These are phyloP conservation scores for Pisolithus sp. DNA, from an alignment of 768 basidiomycete genomes.

Conservation along the genomic window DNA sequence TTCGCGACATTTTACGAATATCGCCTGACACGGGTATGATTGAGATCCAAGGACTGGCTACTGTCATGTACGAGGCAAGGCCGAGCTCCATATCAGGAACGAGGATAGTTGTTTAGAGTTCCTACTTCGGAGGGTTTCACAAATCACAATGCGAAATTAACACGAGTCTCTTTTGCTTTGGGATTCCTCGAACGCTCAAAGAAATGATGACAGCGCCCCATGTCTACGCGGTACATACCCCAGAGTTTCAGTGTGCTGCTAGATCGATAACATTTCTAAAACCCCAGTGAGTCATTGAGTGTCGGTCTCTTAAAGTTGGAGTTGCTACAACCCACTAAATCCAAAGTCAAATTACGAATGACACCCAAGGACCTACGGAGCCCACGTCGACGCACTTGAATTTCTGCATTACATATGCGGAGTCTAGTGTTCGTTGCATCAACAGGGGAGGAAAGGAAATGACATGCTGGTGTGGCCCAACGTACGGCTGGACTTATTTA, in stretches of 20 bases:
- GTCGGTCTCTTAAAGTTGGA: too few species aligned
- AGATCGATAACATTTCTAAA: constrained; percentile 22
- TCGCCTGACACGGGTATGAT: too few species aligned
- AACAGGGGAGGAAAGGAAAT: constrained; percentile 36
- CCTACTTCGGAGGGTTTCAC: too few species aligned
- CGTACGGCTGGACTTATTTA: too few species aligned
- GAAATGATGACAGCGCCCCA: constrained; percentile 26
- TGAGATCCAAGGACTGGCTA: too few species aligned
- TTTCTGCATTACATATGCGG: constrained; percentile 47
- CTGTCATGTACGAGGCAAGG: too few species aligned
- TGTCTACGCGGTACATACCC: constrained; percentile 35
- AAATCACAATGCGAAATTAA: too few species aligned
- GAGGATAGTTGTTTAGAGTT: too few species aligned
- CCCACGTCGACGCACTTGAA: constrained; percentile 25
- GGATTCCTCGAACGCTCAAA: constrained; percentile 18
- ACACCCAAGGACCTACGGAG: background rate
- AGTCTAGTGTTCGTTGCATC: constrained; percentile 28
- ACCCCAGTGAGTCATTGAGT: constrained; percentile 1
- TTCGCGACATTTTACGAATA: too few species aligned
- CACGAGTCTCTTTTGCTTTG: constrained; percentile 7
- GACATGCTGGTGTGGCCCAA: constrained; percentile 15
- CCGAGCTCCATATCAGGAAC: too few species aligned
- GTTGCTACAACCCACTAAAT: too few species aligned
- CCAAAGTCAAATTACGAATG: background rate
- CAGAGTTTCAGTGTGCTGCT: constrained; percentile 14